Percentiles rank a stretch among this genome's conserved stretches.
Conservation (phyloP, 2,329 filamentous ascomycete genomes). For the Cercospora sojina region DNA sequence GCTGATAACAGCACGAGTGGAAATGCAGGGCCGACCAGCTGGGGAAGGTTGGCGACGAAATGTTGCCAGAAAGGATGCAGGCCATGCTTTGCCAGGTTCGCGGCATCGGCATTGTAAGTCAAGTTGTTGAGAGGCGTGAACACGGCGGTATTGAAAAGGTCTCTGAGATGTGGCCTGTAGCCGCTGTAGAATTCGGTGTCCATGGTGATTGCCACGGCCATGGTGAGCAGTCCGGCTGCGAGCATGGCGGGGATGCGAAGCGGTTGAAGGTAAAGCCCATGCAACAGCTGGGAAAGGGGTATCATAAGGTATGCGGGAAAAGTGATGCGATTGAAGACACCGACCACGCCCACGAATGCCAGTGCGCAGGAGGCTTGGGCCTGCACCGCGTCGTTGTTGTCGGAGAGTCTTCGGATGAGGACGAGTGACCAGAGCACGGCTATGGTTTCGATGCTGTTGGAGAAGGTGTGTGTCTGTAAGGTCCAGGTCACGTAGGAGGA, state of each 20-base stretch:
- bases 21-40: conserved; percentile 54
- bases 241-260: conserved; percentile 53
- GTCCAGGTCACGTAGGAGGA: conserved; percentile 99
- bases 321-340: conserved; percentile 93
- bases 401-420: conserved; percentile 80
- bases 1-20: conserved; percentile 50
- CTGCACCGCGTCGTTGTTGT: conserved; percentile 74
- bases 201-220: conserved; percentile 71
- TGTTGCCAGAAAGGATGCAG: conserved; percentile 56
- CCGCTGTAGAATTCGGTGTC: conserved; percentile 84
- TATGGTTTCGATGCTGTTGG: conserved; percentile 93
- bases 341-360: conserved; percentile 77
- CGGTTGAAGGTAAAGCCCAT: conserved; percentile 75
- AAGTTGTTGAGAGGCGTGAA: conserved; percentile 56
- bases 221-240: conserved; percentile 65
- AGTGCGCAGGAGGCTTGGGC: conserved; percentile 74
- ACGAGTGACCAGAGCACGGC: conserved; percentile 92
- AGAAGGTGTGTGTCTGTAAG: conserved; percentile 97
- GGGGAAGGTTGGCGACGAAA: conserved; percentile 52
- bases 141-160: conserved; percentile 57
- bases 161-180: conserved; percentile 65
- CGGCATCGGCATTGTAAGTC: conserved; percentile 49
- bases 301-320: conserved; percentile 91
- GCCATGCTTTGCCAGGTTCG: conserved; percentile 54
- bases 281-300: conserved; percentile 77